Evolutionary conservation across 192 early-diverging fungal genomes (phyloP), one percentile per base, ranked within the genome.

Genomic region (Hyaloraphidium curvatum): DNA sequence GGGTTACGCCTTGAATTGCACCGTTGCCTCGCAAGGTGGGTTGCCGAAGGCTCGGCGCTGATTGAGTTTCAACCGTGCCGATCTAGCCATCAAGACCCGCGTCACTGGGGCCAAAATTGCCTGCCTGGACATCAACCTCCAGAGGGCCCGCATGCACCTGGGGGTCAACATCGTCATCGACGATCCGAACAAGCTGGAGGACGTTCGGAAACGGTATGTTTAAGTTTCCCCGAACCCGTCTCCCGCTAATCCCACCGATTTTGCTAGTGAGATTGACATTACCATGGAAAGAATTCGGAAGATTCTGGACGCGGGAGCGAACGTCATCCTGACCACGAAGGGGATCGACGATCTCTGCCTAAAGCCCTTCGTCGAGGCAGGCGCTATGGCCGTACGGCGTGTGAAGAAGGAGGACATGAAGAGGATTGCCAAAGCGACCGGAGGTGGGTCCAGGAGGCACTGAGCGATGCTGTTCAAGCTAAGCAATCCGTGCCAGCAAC

Each of bases 341-440:
- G 95, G 95, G 52, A 94, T 99, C 62, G 95, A 99, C 70, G 95
- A 99, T 53, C 70, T 95, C 63, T 99, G 91, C 67, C 70, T 95
- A 55, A 99, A 99, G 77, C 74, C 88, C 58, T 97, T 99, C 64
- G 89, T 95, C 31, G 95, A 99, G 67, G 86, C 86, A 43, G 95
- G 95, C 13, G 91, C 92, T 28, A 91, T 99, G 77, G 90, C 89
- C 2, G 89, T 99, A 11, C 84, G 91, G 31, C 80, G 95, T 27
- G 84, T 85, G 50, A 85, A 86, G 66, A 97, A 95, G 74, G 95
- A 99, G 14, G 95, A 99, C 62, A 69, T 95, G 40, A 89, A 87
- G 61, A 75, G 92, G 41, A 97, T 99, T 70, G 95, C 95, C 39
- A 90, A 87, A 68, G 89, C 92, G 2, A 91, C 92, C 11, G 95